These are phyloP conservation scores for Trichosporon sp. DNA, from an alignment of 1,284 basidiomycete species.

Conservation along the genomic window DNA sequence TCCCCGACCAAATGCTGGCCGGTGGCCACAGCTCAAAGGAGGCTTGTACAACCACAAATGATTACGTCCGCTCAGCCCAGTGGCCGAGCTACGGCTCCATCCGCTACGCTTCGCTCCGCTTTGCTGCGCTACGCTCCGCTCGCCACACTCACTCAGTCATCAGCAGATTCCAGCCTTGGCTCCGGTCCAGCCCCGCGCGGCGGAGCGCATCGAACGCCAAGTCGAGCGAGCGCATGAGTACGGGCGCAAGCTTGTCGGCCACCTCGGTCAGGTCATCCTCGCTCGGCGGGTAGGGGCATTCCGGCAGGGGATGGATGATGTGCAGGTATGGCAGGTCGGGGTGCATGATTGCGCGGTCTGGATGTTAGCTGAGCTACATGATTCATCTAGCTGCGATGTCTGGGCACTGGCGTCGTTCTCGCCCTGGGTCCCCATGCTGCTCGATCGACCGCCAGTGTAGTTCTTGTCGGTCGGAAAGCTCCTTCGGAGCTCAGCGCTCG, in stretches of 20 bases:
- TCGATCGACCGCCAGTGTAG: too few relatives aligned
- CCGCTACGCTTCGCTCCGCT: too few relatives aligned
- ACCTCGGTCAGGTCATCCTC: constrained; percentile 48
- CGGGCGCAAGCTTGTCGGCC: constrained; percentile 56
- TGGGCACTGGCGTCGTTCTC: too few relatives aligned
- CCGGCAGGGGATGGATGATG: constrained; percentile 55
- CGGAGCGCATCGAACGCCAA: constrained; percentile 62
- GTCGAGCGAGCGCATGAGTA: constrained; percentile 70
- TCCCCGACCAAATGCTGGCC: too few relatives aligned
- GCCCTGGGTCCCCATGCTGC: constrained; percentile 10
- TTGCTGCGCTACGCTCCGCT: too few relatives aligned
- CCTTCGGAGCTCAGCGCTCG: background rate
- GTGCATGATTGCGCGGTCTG: constrained; percentile 69
- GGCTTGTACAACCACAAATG: too few relatives aligned
- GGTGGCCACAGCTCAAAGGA: too few relatives aligned
- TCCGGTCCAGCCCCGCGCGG: constrained; percentile 28
- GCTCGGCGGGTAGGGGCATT: constrained; percentile 51
- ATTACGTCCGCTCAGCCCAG: too few relatives aligned
- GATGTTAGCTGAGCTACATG: constrained; percentile 7
- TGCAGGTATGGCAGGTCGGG: constrained; percentile 68
- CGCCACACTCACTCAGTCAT: constrained; percentile 54
- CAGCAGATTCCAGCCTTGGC: constrained; percentile 65
- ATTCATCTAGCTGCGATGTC: too few relatives aligned
- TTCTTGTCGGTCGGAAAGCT: too few relatives aligned
- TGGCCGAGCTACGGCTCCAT: too few relatives aligned